Percentiles rank a stretch among this genome's conserved stretches.
phyloP scores from a whole-genome alignment of 2,329 filamentous ascomycete genomes.

The Dactylellina haptotyla region DNA sequence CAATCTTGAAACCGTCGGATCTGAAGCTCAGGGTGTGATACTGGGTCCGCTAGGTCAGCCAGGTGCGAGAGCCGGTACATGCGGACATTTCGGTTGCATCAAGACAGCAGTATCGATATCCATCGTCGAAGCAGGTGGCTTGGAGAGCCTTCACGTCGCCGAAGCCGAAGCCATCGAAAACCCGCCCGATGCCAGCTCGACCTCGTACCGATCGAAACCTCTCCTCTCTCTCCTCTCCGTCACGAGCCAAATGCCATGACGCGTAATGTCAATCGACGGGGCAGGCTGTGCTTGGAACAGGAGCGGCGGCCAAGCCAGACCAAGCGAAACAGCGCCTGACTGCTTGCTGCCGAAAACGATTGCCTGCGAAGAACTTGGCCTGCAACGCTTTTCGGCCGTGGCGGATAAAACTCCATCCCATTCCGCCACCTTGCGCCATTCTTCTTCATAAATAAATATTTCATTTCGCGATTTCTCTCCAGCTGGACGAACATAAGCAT shows the following conservation, averaged over 20 bases:
- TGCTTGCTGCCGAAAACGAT: conserved; percentile 4
- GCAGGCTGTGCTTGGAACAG: conserved; percentile 17
- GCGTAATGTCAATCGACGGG: conserved; percentile 36
- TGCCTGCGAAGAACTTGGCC: not conserved
- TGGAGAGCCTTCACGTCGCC: no score
- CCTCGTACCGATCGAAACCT: no score
- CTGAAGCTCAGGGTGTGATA: no score
- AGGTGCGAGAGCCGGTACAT: no score
- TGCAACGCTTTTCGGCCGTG: conserved; percentile 17
- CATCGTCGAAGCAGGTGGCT: no score
- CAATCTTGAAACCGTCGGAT: conserved; percentile 1
- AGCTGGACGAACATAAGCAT: not conserved
- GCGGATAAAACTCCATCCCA: conserved; percentile 35
- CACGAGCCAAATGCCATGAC: no score
- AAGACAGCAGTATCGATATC: no score
- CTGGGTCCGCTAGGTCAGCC: no score
- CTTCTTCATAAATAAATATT: not conserved
- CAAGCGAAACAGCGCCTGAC: conserved; percentile 9
- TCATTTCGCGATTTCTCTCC: conserved; percentile 17
- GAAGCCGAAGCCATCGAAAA: no score
- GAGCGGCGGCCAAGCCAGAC: conserved; percentile 39
- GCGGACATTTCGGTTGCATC: no score
- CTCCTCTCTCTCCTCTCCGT: no score
- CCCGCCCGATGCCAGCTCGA: no score
- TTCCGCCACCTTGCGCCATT: conserved; percentile 38